Evolutionary conservation across 2,329 filamentous ascomycete species (phyloP), one percentile per base, ranked within the genome.

Genomic region (Lecanoromycetidae sp.): DNA sequence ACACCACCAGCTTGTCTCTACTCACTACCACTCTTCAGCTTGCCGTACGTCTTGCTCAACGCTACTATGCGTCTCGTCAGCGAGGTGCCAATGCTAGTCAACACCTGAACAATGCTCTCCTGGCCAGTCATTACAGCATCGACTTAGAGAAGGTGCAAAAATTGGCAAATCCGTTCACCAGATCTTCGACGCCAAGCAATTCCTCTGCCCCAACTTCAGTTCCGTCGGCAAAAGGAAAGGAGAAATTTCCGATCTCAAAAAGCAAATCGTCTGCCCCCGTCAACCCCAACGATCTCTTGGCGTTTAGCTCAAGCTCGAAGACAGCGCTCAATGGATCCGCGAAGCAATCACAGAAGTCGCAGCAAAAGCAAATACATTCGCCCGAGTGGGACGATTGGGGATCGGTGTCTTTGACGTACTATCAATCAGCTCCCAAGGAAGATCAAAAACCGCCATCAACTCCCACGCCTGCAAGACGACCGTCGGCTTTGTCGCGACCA

Each of bases 51-150:
- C 72, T 98, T 52, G 90, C 91, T 10, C 86, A 95, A 66, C 79
- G 91, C 57, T 98, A 95, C 57, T 84, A 94, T 63, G 87, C 85
- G 8, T 87, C 87, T 15, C 81, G 91, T 52, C 87, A 88, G 64
- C 80, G 87, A 22, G 71, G 74, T 38, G 63, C 66, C n/a, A 77
- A 76, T 50, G 71, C 79, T 12, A 75, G 72, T 22, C 76, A 77
- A 39, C 72, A 80, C 55, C 73, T 88, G 36, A 84, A 84, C 59
- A 76, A 78, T 33, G 79, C 80, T 25, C 69, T 95, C 40, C 71
- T 95, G 42, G 77, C 80, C 20, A 88, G 87, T 53, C 91, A 98
- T 65, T 98, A 79, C 66, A 76, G 76, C 56, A 75, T 81, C 58
- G 76, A 77, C 54, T 61, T 79, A 38, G 87, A 95, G 52, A 83